Percentiles rank a stretch among this genome's conserved stretches.
Conservation (phyloP, 1,139 yeast genomes). For the Kluyveromyces sp. region DNA sequence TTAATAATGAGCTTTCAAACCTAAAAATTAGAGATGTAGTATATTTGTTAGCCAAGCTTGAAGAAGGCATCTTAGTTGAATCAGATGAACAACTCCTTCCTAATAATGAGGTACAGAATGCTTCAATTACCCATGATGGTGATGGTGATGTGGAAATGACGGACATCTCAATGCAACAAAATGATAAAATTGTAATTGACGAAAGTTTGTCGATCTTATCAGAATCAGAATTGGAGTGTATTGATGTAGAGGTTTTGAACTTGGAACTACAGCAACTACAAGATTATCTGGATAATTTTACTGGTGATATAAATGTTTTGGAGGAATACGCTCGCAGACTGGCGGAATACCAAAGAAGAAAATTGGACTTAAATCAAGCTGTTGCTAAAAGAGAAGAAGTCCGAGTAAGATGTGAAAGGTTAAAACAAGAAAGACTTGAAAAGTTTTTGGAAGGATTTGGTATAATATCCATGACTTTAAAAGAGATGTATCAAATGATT, state of each 20-base stretch:
- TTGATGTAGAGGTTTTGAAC: slow-evolving; percentile 46
- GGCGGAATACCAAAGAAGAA: slow-evolving; percentile 55
- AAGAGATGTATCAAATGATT: slow-evolving; percentile 97
- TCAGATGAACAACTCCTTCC: background rate
- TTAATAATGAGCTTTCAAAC: slow-evolving; percentile 34
- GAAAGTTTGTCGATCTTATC: slow-evolving; percentile 35
- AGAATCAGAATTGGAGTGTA: slow-evolving; percentile 44
- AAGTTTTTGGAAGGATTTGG: slow-evolving; percentile 94
- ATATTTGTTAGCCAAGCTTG: slow-evolving; percentile 17
- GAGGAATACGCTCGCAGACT: slow-evolving; percentile 68
- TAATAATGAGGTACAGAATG: background rate
- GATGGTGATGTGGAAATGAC: slow-evolving; percentile 18
- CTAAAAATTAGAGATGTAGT: slow-evolving; percentile 47
- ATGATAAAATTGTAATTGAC: background rate
- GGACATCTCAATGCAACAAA: slow-evolving; percentile 11
- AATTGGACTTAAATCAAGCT: slow-evolving; percentile 59
- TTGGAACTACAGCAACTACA: slow-evolving; percentile 50
- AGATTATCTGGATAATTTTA: slow-evolving; percentile 47
- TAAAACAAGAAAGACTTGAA: slow-evolving; percentile 66
- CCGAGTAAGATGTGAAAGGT: slow-evolving; percentile 56
- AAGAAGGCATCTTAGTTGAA: slow-evolving; percentile 5
- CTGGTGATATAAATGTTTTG: slow-evolving; percentile 66
- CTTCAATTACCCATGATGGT: background rate
- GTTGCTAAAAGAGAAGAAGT: slow-evolving; percentile 60
- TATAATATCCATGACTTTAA: slow-evolving; percentile 76